A percentile compares a stretch with the other conserved stretches of the same genome.
Conservation (phyloP, 306 rosid genomes). For the Luffa acutangula region DNA sequence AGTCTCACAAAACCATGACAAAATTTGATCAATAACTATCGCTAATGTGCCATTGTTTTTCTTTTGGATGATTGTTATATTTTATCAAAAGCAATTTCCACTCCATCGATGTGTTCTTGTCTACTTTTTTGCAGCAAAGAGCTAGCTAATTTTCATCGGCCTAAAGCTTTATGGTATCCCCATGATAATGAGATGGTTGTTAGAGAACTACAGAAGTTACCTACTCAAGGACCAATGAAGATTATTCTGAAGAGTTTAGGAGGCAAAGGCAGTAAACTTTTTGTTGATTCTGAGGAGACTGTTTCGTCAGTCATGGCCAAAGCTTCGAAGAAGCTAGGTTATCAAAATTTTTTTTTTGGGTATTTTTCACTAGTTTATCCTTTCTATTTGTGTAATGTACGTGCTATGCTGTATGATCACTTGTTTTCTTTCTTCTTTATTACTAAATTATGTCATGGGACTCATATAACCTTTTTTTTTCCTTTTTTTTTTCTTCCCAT, state of each 20-base stretch:
- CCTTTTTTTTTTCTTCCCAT: background rate
- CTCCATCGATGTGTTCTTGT: conserved; percentile 14
- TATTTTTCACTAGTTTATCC: conserved; percentile 7
- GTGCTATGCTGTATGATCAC: conserved; percentile 1
- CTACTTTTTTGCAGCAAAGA: conserved; percentile 65
- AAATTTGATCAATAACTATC: background rate
- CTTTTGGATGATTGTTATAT: background rate
- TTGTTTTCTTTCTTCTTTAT: background rate
- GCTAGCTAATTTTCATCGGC: conserved; percentile 91
- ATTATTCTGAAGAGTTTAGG: conserved; percentile 85
- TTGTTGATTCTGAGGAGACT: conserved; percentile 76
- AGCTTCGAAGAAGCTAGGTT: conserved; percentile 97
- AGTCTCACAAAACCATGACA: background rate
- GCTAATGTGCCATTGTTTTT: background rate
- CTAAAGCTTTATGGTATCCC: conserved; percentile 94
- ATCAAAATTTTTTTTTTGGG: conserved; percentile 16
- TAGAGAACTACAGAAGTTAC: conserved; percentile 71
- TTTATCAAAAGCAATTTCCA: background rate
- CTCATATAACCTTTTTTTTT: background rate
- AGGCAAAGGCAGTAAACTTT: conserved; percentile 81
- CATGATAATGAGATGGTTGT: conserved; percentile 76
- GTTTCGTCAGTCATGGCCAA: conserved; percentile 62
- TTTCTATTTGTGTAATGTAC: conserved; percentile 1
- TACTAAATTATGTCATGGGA: background rate
- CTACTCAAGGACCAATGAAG: conserved; percentile 71